Percentiles rank a stretch among this genome's conserved stretches.
These are phyloP conservation scores for Aristolochia californica DNA, from an alignment of 164 flowering plant genomes.

Conservation along the genomic window DNA sequence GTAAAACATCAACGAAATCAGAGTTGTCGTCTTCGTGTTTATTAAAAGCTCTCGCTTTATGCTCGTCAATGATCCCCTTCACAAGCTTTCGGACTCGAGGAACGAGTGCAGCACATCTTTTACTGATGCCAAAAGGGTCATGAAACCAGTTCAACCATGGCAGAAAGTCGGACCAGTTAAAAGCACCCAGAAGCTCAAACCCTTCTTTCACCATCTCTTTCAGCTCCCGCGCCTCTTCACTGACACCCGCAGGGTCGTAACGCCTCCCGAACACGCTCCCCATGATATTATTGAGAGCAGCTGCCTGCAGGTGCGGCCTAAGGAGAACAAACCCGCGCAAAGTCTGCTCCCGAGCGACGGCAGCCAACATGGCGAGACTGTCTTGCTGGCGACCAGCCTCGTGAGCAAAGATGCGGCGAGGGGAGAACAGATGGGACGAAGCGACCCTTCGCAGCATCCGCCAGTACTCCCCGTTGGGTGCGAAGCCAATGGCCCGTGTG, in stretches of 20 bases:
- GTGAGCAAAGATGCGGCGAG: constrained; percentile 39
- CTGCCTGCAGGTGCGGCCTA: constrained; percentile 38
- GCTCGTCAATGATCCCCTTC: constrained; percentile 31
- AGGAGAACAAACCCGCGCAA: constrained; percentile 23
- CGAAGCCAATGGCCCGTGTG: constrained; percentile 71
- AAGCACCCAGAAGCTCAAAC: constrained; percentile 63
- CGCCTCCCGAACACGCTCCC: constrained; percentile 52
- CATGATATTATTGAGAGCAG: constrained; percentile 59
- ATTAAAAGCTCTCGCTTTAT: not conserved
- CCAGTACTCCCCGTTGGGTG: constrained; percentile 70
- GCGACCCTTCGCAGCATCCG: constrained; percentile 51
- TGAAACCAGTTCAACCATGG: constrained; percentile 46
- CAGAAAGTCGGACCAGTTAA: constrained; percentile 66
- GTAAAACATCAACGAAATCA: constrained; percentile 53
- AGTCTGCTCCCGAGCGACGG: constrained; percentile 20
- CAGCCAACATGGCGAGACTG: constrained; percentile 30
- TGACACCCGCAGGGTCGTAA: constrained; percentile 20
- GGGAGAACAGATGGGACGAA: constrained; percentile 50
- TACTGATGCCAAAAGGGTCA: constrained; percentile 31
- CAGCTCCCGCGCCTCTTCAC: constrained; percentile 23
- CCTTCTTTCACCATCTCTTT: constrained; percentile 62
- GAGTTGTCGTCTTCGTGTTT: constrained; percentile 5
- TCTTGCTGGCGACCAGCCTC: constrained; percentile 33
- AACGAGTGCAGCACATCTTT: constrained; percentile 41
- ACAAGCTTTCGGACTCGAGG: constrained; percentile 49